Conservation (phyloP, 116 monocot genomes). For the Thalassia testudinum region DNA sequence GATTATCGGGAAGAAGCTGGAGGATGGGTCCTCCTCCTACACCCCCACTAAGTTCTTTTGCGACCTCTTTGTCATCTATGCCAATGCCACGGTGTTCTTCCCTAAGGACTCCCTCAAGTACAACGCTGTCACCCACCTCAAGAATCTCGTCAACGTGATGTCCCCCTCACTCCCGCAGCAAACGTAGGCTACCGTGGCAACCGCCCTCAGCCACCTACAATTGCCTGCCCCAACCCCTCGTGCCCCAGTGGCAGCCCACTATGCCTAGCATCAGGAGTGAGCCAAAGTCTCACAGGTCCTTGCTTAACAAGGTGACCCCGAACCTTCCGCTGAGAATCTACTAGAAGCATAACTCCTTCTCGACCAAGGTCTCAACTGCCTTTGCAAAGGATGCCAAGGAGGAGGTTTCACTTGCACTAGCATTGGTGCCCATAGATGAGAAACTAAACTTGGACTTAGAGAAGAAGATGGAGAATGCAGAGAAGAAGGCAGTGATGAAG, state of each 20-base stretch:
- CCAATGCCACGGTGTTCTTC: constrained; percentile 69
- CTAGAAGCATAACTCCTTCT: constrained; percentile 38
- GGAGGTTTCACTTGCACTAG: background rate
- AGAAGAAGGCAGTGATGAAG: background rate
- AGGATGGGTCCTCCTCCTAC: constrained; percentile 6
- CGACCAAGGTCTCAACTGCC: constrained; percentile 15
- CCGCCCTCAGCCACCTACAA: too few species aligned
- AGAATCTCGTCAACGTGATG: constrained; percentile 17
- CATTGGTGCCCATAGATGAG: constrained; percentile 3
- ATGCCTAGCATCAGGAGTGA: background rate
- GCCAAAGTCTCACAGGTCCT: background rate
- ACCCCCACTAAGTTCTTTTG: constrained; percentile 41
- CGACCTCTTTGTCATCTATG: constrained; percentile 74
- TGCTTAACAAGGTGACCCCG: background rate
- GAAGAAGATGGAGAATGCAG: constrained; percentile 6
- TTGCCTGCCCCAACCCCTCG: background rate
- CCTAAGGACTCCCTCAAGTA: constrained; percentile 27
- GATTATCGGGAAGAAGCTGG: constrained; percentile 29
- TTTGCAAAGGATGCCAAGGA: constrained; percentile 8
- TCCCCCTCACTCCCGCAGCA: background rate
- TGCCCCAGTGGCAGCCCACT: background rate
- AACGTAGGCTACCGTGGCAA: too few species aligned
- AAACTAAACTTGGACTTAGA: constrained; percentile 9
- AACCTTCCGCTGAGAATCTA: constrained; percentile 22
- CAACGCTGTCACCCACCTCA: constrained; percentile 33